Percentiles rank a stretch among this genome's conserved stretches.
Conservation (phyloP, 2,329 filamentous ascomycete genomes). For the Ploettnerulaceae sp. region DNA sequence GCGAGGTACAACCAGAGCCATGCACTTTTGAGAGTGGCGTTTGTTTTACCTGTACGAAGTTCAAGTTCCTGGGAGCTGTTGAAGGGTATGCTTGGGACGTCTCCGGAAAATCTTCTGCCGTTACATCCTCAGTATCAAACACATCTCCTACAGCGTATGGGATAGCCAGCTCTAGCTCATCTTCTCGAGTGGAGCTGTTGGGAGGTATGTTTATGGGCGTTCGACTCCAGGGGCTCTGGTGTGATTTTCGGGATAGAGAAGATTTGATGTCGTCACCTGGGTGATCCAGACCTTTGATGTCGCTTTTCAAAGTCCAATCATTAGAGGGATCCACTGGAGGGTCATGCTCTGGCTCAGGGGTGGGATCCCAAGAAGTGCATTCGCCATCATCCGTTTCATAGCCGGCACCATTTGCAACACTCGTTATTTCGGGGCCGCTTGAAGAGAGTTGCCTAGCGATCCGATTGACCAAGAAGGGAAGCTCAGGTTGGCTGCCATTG, state of each 20-base stretch:
- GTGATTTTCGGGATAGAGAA: not conserved
- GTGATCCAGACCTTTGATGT: too few relatives aligned
- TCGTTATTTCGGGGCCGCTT: not conserved
- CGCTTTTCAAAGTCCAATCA: not conserved
- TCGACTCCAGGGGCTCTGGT: not conserved
- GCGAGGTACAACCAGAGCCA: not conserved
- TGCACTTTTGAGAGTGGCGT: constrained; percentile 19
- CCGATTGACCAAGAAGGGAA: not conserved
- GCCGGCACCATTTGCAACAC: not conserved
- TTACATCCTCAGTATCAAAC: constrained; percentile 11
- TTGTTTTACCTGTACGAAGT: constrained; percentile 27
- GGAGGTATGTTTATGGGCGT: not conserved
- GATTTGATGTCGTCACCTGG: not conserved
- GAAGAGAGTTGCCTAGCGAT: not conserved
- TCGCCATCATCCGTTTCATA: constrained; percentile 4
- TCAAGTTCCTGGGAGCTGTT: constrained; percentile 9
- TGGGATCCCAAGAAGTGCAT: not conserved
- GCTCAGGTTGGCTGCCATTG: not conserved
- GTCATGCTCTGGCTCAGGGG: not conserved
- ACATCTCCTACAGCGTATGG: constrained; percentile 26
- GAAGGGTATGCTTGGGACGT: constrained; percentile 18
- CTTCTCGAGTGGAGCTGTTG: constrained; percentile 18
- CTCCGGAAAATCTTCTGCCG: not conserved
- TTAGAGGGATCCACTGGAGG: too few relatives aligned
- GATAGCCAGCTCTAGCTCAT: constrained; percentile 26